Base-by-base conservation (phyloP, 768 basidiomycete species). In the Mycena crocata region DNA sequence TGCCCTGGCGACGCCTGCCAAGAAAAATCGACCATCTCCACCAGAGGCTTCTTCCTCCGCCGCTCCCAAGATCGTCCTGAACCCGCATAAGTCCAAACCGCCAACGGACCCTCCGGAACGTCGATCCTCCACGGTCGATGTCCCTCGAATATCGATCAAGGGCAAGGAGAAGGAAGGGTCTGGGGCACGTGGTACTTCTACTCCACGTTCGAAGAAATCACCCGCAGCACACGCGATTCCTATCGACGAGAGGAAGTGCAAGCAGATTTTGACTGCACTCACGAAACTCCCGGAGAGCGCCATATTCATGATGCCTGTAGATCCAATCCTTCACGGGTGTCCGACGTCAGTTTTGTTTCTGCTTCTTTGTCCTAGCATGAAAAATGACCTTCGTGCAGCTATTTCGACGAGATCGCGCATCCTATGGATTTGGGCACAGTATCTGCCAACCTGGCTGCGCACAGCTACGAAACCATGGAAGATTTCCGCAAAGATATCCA, bases 361-460 rank as follows among this genome's bases (percentile, higher is more conserved):
- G n/a, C 57, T 34, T 40, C 21, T 45, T 44, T 57, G 42, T 51
- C 3, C 15, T 34, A 48, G 14, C 34, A 9, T 42, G 39, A 31
- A 40, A 46, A 73, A 52, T 23, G n/a, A 67, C 26, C 40, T 57
- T 39, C n/a, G n/a, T 34, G 21, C 71, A 98, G 95, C 23, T 99
- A 99, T 77, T 89, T 93, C 66, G 89, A 96, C 6, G 97, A 98
- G 79, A 97, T 99, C 74, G 80, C 87, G 65, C 81, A 92, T 69
- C 97, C 97, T 8, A 98, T 98, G 97, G 96, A 98, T 79, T 90
- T 98, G 57, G 88, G 88, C 12, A 97, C 96, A 2, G 93, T 98
- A 70, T 77, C 77, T 17, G 80, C 83, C 40, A 94, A 93, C 73
- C 80, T 98, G 65, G 83, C 85, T 40, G 81, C 86, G 56, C 87